Evolutionary conservation across 2,329 filamentous ascomycete genomes (phyloP).

Genomic region (Diaporthe velutina): DNA sequence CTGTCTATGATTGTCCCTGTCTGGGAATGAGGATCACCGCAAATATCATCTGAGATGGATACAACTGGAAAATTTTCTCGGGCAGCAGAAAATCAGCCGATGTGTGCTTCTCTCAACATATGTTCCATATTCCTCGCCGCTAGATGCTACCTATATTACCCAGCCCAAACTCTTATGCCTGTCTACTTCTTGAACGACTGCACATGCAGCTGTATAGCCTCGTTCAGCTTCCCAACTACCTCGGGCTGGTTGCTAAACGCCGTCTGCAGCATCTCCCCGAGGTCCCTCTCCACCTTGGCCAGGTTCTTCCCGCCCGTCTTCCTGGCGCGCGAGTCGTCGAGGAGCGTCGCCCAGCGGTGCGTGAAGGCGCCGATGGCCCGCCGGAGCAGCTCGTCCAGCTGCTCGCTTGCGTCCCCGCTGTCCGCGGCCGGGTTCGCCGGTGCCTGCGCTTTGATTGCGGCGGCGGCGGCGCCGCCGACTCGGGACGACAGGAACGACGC

Average conservation of each 20-base stretch:
- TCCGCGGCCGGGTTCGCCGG: slow-evolving; percentile 40
- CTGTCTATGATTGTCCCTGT: not conserved
- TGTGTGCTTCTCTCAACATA: not conserved
- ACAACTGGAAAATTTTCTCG: not conserved
- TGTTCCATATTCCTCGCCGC: not conserved
- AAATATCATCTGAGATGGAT: not conserved
- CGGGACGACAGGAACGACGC: slow-evolving; percentile 58
- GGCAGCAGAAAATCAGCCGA: not conserved
- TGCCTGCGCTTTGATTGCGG: slow-evolving; percentile 47
- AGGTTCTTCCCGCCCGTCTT: slow-evolving; percentile 64
- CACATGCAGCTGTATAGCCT: slow-evolving; percentile 70
- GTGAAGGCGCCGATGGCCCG: slow-evolving; percentile 75
- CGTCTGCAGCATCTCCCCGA: slow-evolving; percentile 67
- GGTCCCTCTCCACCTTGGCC: slow-evolving; percentile 66
- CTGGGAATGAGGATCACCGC: not conserved
- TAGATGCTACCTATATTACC: not conserved
- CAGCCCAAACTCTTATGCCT: too few relatives aligned
- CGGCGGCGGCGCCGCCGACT: slow-evolving; percentile 45
- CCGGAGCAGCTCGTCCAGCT: slow-evolving; percentile 72
- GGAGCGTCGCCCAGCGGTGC: slow-evolving; percentile 67
- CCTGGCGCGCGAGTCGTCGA: slow-evolving; percentile 61
- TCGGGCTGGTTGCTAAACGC: slow-evolving; percentile 72
- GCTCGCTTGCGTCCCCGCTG: slow-evolving; percentile 72
- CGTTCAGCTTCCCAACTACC: slow-evolving; percentile 70
- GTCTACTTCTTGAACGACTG: slow-evolving; percentile 56